Base-by-base conservation (phyloP, 1,284 basidiomycete species). In the Schizophyllum commune region DNA sequence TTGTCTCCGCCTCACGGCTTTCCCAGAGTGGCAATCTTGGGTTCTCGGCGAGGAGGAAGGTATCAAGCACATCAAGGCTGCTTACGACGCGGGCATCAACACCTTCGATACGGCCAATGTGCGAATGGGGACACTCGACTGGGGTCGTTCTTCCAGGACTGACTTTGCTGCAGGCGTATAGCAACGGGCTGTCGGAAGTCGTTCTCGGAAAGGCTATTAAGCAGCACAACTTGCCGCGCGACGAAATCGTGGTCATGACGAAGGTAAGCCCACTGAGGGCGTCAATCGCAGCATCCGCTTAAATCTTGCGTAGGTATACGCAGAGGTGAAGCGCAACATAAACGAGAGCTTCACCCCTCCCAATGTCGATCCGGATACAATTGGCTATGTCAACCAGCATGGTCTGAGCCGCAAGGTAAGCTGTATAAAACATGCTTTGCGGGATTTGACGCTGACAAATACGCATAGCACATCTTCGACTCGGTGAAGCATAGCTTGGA, bases 171-270 rank as follows among this genome's bases (percentile, higher is more conserved):
- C 58, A 83, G 81, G 73, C 78, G 0, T 92, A 92, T 69, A 86
- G 84, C 2, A 84, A 86, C 65, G 91, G 90, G 8, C 72, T 79
- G 27, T 86, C 83, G 0, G 92, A 94, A 71, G 70, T 82, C 33
- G 83, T 91, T 64, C 78, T 94, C 53, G 91, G 92, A 5, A 88
- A 88, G 65, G 91, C 89, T 0, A 87, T 95, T 73, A 89, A 88
- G 67, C 69, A 86, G 65, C 78, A 84, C 62, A 73, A 85, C 22
- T 77, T 94, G 13, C 88, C 88, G 17, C 82, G 91, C 6, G 84
- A 87, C n/a, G 85, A 88, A 66, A 83, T 92, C 32, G 89, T 92
- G 15, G 82, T 92, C 32, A 78, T 92, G 77, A 91, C 89, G 52
- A 92, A 92, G 76, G n/a, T n/a, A n/a, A n/a, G n/a, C n/a, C n/a